These are phyloP conservation scores for Trichoderma harzianum DNA, from an alignment of 2,329 filamentous ascomycete species.

Conservation along the genomic window DNA sequence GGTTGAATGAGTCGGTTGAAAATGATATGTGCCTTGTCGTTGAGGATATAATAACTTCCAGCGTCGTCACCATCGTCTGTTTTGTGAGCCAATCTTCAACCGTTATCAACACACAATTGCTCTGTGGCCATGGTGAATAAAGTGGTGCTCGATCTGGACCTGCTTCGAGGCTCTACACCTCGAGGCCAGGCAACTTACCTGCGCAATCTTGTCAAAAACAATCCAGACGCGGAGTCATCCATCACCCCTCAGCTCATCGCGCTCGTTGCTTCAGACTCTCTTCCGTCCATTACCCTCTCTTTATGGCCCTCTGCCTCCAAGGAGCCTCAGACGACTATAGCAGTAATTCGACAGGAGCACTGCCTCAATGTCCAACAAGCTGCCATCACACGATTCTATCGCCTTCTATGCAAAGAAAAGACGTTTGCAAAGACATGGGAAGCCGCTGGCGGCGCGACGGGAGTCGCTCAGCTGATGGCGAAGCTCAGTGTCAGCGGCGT, in stretches of 20 bases:
- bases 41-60: neutral
- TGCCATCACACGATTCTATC: neutral
- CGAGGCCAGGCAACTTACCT: neutral
- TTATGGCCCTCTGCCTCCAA: neutral
- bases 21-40: neutral
- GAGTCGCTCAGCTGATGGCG: slow-evolving; percentile 1
- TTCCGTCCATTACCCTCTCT: neutral
- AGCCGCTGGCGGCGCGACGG: neutral
- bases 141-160: neutral
- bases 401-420: slow-evolving; percentile 3
- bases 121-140: neutral
- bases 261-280: neutral
- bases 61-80: neutral
- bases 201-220: neutral
- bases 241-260: slow-evolving; percentile 5
- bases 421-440: slow-evolving; percentile 7
- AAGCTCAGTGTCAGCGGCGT: neutral
- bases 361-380: neutral
- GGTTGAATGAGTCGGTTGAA: neutral
- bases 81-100: neutral
- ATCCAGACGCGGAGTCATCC: neutral
- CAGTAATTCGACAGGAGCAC: neutral
- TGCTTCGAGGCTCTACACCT: neutral
- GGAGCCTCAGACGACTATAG: neutral
- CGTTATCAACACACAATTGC: neutral